Percentiles rank a stretch among this genome's conserved stretches.
Evolutionary conservation across 1,284 basidiomycete genomes (phyloP).

Genomic region (Anthracocystis setariae): DNA sequence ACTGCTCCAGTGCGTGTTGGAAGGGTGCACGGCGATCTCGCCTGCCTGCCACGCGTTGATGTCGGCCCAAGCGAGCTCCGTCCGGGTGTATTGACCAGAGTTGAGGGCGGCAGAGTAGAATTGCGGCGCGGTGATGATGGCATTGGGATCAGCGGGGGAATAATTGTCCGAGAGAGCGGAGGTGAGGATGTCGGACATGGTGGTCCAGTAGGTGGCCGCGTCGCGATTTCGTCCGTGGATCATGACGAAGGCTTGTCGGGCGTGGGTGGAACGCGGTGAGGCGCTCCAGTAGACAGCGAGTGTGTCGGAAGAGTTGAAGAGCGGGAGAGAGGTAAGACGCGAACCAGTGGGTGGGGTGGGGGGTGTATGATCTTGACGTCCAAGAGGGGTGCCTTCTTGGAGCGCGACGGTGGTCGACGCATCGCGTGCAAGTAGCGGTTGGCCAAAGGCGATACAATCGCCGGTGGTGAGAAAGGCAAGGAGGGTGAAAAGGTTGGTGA

Average conservation of each 20-base stretch:
- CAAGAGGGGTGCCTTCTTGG: slow-evolving; percentile 23
- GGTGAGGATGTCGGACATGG: slow-evolving; percentile 53
- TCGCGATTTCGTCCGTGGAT: slow-evolving; percentile 62
- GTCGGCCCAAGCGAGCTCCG: slow-evolving; percentile 60
- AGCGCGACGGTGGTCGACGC: slow-evolving; percentile 39
- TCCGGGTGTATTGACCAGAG: slow-evolving; percentile 50
- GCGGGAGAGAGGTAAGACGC: slow-evolving; percentile 35
- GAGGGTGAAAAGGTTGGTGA: slow-evolving; percentile 8
- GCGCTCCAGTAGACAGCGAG: slow-evolving; percentile 56
- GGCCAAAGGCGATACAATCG: slow-evolving; percentile 18
- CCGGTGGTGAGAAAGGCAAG: slow-evolving; percentile 3
- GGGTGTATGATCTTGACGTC: slow-evolving; percentile 38
- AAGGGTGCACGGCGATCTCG: slow-evolving; percentile 57
- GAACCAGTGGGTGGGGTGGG: slow-evolving; percentile 51
- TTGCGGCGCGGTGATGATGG: slow-evolving; percentile 60
- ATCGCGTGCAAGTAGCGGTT: slow-evolving; percentile 23
- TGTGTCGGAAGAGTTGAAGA: slow-evolving; percentile 31
- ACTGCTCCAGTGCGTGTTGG: slow-evolving; percentile 42
- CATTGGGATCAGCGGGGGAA: slow-evolving; percentile 33
- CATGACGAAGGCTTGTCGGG: slow-evolving; percentile 61
- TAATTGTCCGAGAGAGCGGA: slow-evolving; percentile 41
- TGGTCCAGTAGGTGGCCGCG: slow-evolving; percentile 57
- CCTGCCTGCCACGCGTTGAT: slow-evolving; percentile 65
- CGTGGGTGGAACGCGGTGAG: slow-evolving; percentile 26
- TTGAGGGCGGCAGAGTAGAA: slow-evolving; percentile 59